These are phyloP conservation scores for Geotrichum ghanense DNA, from an alignment of 805 yeast genomes.

Conservation along the genomic window DNA sequence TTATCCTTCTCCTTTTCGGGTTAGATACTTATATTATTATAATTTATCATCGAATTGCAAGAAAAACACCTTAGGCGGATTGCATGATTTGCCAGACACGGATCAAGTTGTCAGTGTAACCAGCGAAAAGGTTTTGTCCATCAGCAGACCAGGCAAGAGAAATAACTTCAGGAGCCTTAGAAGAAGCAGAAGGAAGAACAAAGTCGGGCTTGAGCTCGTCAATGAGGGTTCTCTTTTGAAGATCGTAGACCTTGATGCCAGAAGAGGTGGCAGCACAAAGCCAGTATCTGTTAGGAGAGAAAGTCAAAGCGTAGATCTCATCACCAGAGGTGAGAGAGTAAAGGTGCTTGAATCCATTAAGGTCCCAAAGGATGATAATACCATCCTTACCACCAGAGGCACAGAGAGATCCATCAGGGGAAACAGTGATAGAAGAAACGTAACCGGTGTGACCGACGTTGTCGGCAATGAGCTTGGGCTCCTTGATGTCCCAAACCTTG, in stretches of 20 bases:
- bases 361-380: constrained; percentile 96
- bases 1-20: too few species aligned
- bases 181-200: constrained; percentile 67
- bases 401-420: constrained; percentile 99
- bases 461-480: constrained; percentile 83
- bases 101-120: constrained; percentile 99
- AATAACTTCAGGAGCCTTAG: constrained; percentile 96
- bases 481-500: constrained; percentile 91
- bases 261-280: constrained; percentile 98
- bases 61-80: constrained; percentile 16
- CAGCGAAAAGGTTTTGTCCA: constrained; percentile 98
- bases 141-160: constrained; percentile 99
- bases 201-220: constrained; percentile 98
- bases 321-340: constrained; percentile 93
- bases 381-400: constrained; percentile 99
- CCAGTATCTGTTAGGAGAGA: constrained; percentile 99
- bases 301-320: constrained; percentile 95
- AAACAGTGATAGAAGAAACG: constrained; percentile 91
- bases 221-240: constrained; percentile 86
- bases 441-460: constrained; percentile 99
- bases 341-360: constrained; percentile 70
- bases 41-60: too few species aligned
- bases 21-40: too few species aligned
- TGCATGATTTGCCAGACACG: constrained; percentile 99
- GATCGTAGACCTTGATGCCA: constrained; percentile 96